Conservation (phyloP, 371 early-diverging fungal species). For the Parasitella parasitica region DNA sequence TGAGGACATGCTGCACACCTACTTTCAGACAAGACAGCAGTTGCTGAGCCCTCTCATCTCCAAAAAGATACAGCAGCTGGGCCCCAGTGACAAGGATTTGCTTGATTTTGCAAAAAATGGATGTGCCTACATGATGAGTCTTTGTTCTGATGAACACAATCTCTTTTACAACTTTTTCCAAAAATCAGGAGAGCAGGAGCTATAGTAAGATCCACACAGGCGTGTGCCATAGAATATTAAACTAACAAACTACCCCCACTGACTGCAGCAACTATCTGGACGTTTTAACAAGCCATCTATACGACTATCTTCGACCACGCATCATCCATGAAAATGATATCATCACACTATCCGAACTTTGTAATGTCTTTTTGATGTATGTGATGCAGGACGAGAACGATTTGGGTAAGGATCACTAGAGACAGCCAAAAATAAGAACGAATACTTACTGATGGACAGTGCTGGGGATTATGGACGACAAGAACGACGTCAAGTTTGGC, state of each 20-base stretch:
- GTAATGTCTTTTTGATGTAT: constrained; percentile 69
- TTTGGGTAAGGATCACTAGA: constrained; percentile 7
- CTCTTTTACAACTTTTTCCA: constrained; percentile 78
- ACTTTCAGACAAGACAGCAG: constrained; percentile 69
- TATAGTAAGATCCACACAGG: constrained; percentile 35
- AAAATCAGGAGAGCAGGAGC: constrained; percentile 57
- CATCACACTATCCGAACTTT: constrained; percentile 78
- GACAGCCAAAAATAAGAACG: background rate
- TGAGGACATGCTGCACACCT: constrained; percentile 72
- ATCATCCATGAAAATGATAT: constrained; percentile 83
- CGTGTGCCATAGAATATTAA: too few species aligned
- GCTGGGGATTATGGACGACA: constrained; percentile 32
- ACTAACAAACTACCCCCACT: background rate
- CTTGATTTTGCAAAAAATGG: constrained; percentile 78
- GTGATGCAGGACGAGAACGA: constrained; percentile 53
- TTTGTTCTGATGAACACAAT: constrained; percentile 80
- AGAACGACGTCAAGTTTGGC: constrained; percentile 58
- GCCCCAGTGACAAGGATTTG: constrained; percentile 51
- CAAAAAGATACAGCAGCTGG: constrained; percentile 59
- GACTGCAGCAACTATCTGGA: constrained; percentile 67
- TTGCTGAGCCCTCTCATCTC: constrained; percentile 67
- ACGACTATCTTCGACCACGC: constrained; percentile 83
- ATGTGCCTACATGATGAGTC: constrained; percentile 73
- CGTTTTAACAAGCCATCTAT: constrained; percentile 62
- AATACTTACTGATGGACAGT: background rate